Base-by-base conservation (phyloP, 75 land plant genomes). In the Picea sitchensis region DNA sequence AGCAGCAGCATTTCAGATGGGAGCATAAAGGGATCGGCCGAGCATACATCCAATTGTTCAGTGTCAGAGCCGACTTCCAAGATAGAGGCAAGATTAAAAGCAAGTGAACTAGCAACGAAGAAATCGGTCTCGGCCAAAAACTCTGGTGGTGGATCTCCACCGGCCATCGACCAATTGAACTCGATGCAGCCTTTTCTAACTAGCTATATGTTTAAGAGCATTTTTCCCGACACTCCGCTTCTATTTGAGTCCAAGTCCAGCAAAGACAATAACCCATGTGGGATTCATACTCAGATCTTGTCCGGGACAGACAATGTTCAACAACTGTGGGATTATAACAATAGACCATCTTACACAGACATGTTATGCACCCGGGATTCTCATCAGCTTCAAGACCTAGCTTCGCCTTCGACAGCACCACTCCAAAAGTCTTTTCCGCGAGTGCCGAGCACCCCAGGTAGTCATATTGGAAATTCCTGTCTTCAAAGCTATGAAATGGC, bases 41-140 rank as follows among this genome's bases (percentile, higher is more conserved):
- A 81, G 93, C 83, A 92, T 15, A 90, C 96, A 1, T 77, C 91
- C 11, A 78, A 87, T 0, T 92, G 86, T 20, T 89, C 69, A 15
- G 78, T 87, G n/a, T 81, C 63, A 36, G 93, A 95, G 64, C 92
- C 98, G 0, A 77, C 91, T 23, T 93, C 88, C 59, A 32, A 95
- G 18, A 93, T 58, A 18, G 47, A 57, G 26, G n/a, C 12, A 57
- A 79, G 34, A 4, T 21, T 3, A 57, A 51, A 44, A 58, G 38
- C 30, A 34, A 61, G 5, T 26, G 20, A 31, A 32, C 26, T 5
- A 54, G 20, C 4, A 26, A 82, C 15, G 36, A 81, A 82, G 78
- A 72, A 44, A 58, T 2, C 64, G 58, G 65, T 0, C 80, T 20
- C 80, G 51, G 73, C 14, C 41, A 18, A 78, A 34, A 21, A 61